Base-by-base conservation (phyloP, 352 stramenopile genomes). In the Globisporangium camurandrum region DNA sequence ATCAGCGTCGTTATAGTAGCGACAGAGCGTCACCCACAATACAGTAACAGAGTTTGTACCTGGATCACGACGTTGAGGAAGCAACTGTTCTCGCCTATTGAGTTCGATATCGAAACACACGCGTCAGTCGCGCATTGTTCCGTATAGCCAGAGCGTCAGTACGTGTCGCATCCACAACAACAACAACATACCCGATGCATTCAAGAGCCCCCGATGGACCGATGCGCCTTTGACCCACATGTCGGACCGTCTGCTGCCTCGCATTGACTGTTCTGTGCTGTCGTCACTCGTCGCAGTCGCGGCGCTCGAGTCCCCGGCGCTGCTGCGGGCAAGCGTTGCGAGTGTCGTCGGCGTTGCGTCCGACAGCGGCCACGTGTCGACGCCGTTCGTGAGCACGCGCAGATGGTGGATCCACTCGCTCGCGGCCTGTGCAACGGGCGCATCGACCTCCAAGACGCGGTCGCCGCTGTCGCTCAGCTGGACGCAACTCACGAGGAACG, bases 61-160 rank as follows among this genome's bases (percentile, higher is more conserved):
- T 66, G 84, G 51, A 95, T 91, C 28, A 95, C 69, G 4, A 95
- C 85, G 51, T 95, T 95, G 57, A 95, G 64, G 52, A 94, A 95
- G 62, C 85, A 95, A 57, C 88, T 94, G 56, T 95, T 95, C 56
- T 95, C 84, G 51, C 85, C 85, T 66, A 62, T 45, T 6, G 43
- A 41, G 44, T n/a, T n/a, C n/a, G n/a, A n/a, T n/a, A n/a, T n/a
- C n/a, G n/a, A n/a, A 26, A 12, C 20, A 8, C 36, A 38, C 17
- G 19, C 55, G n/a, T 41, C 17, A 41, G 36, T 41, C 36, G n/a
- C 23, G 44, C 14, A 39, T 16, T 16, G n/a, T n/a, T n/a, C n/a
- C n/a, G n/a, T n/a, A n/a, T n/a, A n/a, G n/a, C n/a, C n/a, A n/a
- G n/a, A n/a, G n/a, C n/a, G n/a, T n/a, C n/a, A n/a, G n/a, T n/a